Conservation (phyloP, 176 grass and related monocot genomes). For the Avena eriantha region DNA sequence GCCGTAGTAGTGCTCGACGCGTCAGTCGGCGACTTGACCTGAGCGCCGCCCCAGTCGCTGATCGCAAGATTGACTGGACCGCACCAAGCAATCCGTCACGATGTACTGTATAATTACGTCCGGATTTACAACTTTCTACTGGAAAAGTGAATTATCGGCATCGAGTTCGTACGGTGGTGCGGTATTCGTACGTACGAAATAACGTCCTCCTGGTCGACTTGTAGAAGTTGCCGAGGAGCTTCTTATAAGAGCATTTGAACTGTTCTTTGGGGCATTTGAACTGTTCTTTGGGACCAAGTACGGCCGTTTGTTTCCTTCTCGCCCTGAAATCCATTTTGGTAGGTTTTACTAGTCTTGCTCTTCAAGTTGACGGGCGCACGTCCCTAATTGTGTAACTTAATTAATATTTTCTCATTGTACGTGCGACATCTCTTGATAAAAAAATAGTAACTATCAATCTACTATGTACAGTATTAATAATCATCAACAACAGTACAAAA, state of each 20-base stretch:
- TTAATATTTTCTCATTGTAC: no score
- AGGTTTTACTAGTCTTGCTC: no score
- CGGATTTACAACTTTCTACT: background rate
- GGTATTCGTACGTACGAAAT: no score
- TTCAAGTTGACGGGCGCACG: no score
- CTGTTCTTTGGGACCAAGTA: background rate
- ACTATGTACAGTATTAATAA: no score
- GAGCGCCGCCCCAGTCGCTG: background rate
- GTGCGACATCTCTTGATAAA: no score
- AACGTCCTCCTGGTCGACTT: background rate
- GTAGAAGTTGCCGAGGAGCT: background rate
- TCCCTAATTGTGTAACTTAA: no score
- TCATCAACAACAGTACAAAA: no score
- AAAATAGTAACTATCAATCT: no score
- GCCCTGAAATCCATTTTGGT: no score
- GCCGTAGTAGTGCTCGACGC: background rate
- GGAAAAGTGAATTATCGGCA: background rate
- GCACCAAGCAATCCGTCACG: background rate
- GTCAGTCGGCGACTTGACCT: conserved; percentile 5
- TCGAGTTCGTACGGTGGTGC: background rate
- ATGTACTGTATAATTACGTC: background rate
- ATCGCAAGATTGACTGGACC: background rate
- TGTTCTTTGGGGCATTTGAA: background rate
- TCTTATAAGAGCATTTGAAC: background rate
- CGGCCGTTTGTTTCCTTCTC: background rate